phyloP scores from a whole-genome alignment of 768 basidiomycete species.

The Collybiopsis luxurians region DNA sequence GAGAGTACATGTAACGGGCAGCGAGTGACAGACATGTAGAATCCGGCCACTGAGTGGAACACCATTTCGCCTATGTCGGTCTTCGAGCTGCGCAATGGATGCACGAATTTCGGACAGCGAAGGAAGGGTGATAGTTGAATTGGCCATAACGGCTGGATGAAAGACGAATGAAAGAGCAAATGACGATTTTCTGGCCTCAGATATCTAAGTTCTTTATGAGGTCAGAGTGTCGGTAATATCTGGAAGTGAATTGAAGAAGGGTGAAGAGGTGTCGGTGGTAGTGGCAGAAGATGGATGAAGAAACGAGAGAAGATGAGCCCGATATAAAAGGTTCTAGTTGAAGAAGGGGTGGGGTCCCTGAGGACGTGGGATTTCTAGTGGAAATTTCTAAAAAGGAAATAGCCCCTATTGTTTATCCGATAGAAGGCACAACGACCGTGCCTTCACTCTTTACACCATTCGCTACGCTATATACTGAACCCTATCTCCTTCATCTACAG shows the following conservation, averaged over 20 bases:
- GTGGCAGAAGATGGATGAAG: too few species aligned
- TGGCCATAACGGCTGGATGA: conserved; percentile 1
- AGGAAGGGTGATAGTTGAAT: background rate
- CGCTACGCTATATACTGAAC: background rate
- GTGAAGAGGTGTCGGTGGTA: too few species aligned
- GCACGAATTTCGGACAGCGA: background rate
- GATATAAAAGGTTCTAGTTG: too few species aligned
- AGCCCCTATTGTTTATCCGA: conserved; percentile 2
- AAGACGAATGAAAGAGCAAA: background rate
- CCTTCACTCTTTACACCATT: background rate
- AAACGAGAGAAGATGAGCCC: too few species aligned
- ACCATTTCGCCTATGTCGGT: conserved; percentile 64
- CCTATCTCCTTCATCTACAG: background rate
- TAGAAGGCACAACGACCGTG: background rate
- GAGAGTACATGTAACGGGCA: conserved; percentile 74
- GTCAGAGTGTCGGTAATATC: too few species aligned
- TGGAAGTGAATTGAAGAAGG: too few species aligned
- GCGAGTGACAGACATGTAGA: conserved; percentile 89
- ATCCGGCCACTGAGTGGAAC: conserved; percentile 83
- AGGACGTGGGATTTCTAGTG: background rate
- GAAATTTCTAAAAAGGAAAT: background rate
- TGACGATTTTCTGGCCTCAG: too few species aligned
- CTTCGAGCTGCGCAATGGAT: conserved; percentile 48
- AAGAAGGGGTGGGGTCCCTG: too few species aligned
- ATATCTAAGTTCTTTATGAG: too few species aligned